Evolutionary conservation across 441 rosid species (phyloP).

Genomic region (Sinapis alba): DNA sequence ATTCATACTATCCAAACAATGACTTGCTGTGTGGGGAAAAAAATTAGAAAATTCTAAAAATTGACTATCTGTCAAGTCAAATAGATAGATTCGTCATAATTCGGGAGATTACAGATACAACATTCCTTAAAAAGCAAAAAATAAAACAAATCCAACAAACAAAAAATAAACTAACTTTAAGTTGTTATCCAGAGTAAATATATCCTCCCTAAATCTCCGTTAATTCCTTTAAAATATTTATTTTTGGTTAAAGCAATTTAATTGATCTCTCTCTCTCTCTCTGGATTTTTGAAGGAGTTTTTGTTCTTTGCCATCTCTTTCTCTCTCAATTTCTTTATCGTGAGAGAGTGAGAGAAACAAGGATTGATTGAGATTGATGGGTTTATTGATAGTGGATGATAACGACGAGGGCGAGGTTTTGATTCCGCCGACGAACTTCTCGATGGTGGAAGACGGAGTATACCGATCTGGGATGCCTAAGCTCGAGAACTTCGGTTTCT

Average conservation of each 20-base stretch:
- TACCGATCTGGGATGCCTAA: constrained; percentile 72
- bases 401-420: constrained; percentile 38
- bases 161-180: not conserved
- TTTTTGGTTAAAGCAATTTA: not conserved
- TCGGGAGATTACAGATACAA: not conserved
- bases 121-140: not conserved
- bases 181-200: not conserved
- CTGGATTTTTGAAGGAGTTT: constrained; percentile 21
- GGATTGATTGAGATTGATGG: constrained; percentile 31
- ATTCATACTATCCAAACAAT: not conserved
- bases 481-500: constrained; percentile 56
- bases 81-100: constrained; percentile 18
- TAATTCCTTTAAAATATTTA: not conserved
- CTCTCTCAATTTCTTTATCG: not conserved
- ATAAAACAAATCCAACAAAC: not conserved
- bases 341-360: constrained; percentile 20
- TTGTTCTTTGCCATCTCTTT: not conserved
- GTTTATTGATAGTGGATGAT: constrained; percentile 41
- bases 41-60: constrained; percentile 2
- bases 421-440: constrained; percentile 70
- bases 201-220: constrained; percentile 9
- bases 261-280: constrained; percentile 12
- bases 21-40: not conserved
- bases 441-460: constrained; percentile 76
- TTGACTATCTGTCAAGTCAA: not conserved